phyloP scores from a whole-genome alignment of 1,139 yeast species.

The Groenewaldozyma sp. region DNA sequence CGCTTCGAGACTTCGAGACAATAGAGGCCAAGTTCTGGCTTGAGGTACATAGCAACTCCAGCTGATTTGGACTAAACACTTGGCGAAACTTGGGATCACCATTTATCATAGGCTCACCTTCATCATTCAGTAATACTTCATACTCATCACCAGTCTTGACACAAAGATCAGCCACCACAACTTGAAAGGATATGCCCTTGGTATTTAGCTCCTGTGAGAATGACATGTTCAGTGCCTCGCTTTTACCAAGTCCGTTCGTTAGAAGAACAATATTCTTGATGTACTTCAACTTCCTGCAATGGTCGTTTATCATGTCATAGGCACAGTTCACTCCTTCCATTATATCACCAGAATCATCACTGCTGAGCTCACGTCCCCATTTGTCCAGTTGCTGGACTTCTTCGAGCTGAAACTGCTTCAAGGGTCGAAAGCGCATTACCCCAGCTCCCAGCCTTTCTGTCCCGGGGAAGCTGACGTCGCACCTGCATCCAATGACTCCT shows the following conservation, averaged over 20 bases:
- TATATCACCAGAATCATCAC: conserved; percentile 21
- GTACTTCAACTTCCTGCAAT: conserved; percentile 30
- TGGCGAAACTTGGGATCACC: background rate
- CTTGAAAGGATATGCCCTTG: conserved; percentile 4
- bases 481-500: conserved; percentile 38
- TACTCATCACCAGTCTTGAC: background rate
- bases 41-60: background rate
- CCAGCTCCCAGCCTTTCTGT: conserved; percentile 17
- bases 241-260: conserved; percentile 32
- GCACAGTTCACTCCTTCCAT: conserved; percentile 29
- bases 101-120: background rate
- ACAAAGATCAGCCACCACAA: background rate
- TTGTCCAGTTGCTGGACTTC: conserved; percentile 3
- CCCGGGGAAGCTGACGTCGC: conserved; percentile 6
- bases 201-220: conserved; percentile 14
- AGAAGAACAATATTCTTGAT: conserved; percentile 37
- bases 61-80: background rate
- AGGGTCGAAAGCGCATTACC: conserved; percentile 12
- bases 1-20: background rate
- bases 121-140: background rate
- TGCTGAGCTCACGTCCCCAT: conserved; percentile 3
- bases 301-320: conserved; percentile 24
- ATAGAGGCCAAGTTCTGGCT: background rate
- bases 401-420: conserved; percentile 4
- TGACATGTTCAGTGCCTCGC: conserved; percentile 15